phyloP scores from a whole-genome alignment of 2,329 filamentous ascomycete genomes.

The Trichoderma gracile region DNA sequence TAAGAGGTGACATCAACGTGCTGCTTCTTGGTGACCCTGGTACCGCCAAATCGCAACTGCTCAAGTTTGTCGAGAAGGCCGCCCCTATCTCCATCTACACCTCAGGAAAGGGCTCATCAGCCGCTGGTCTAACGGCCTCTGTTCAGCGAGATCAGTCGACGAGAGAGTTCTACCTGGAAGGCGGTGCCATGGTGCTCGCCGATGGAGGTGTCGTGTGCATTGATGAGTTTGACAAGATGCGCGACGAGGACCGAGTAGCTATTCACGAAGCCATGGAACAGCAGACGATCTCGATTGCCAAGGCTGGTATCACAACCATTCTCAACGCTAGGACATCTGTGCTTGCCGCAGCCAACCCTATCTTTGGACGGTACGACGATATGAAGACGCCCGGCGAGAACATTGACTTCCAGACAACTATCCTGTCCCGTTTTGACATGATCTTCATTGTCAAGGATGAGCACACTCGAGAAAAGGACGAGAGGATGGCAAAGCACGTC shows the following conservation, averaged over 20 bases:
- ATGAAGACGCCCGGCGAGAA: conserved; percentile 97
- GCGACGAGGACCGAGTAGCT: conserved; percentile 94
- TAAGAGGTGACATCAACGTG: conserved; percentile 97
- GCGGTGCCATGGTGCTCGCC: conserved; percentile 96
- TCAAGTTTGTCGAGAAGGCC: conserved; percentile 97
- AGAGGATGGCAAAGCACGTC: conserved; percentile 93
- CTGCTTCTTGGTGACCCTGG: conserved; percentile 94
- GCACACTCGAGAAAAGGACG: conserved; percentile 85
- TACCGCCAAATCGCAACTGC: conserved; percentile 94
- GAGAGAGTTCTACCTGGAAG: conserved; percentile 95
- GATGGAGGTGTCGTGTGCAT: conserved; percentile 98
- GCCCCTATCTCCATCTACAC: conserved; percentile 98
- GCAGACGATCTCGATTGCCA: conserved; percentile 98
- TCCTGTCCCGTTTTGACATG: conserved; percentile 98
- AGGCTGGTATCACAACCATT: conserved; percentile 97
- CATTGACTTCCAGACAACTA: conserved; percentile 98
- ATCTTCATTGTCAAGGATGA: conserved; percentile 98
- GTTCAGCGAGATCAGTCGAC: conserved; percentile 92
- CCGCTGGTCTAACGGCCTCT: conserved; percentile 94
- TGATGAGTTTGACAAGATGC: conserved; percentile 99
- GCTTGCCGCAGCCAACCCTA: conserved; percentile 91
- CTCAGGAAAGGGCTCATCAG: conserved; percentile 95
- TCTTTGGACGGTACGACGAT: conserved; percentile 97
- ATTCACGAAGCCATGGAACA: conserved; percentile 99
- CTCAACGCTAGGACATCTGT: conserved; percentile 95